Base-by-base conservation (phyloP, 257 asterid species). In the Nicotiana undulata region DNA sequence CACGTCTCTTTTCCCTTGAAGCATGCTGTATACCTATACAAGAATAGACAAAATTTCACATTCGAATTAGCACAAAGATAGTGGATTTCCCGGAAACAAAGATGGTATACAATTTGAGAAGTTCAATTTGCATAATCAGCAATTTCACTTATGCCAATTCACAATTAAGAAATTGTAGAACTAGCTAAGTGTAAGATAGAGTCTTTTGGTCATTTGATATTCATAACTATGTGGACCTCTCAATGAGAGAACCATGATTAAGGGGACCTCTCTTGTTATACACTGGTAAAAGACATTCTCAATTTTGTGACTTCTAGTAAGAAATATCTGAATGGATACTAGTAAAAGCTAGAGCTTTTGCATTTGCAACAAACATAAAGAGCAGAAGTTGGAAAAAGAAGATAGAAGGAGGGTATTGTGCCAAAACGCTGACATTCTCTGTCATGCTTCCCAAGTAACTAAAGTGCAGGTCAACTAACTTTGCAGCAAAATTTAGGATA, bases 1-100 rank as follows among this genome's bases (percentile, higher is more conserved):
- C 46, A 90, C 97, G 83, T 96, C 99, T 88, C 98, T 85, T 91
- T 94, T 96, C 78, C 98, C 99, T 86, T 96, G 99, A 85, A 96
- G 92, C 97, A 94, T 93, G 88, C 98, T 96, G 89, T 96, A 96
- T 51, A 96, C 99, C 99, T 95, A 53, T 77, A 84, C 58, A 63
- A 72, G 32, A 70, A 72, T 59, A 34, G n/a, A 66, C 29, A 74
- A 77, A 17, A 80, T n/a, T n/a, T 49, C 17, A 24, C 52, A 64
- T 63, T 46, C 37, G 51, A 72, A 49, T 26, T 44, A 72, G 78
- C 40, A 72, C 58, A 46, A 70, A 12, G 77, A 46, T 72, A 8
- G 16, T 13, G 78, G 40, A 49, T 72, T 70, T 15, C 78, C 60
- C 15, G 8, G 24, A 15, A 46, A 24, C 9, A 46, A 72, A 72